phyloP scores from a whole-genome alignment of 805 yeast species.

The Lachancea kluyveri region DNA sequence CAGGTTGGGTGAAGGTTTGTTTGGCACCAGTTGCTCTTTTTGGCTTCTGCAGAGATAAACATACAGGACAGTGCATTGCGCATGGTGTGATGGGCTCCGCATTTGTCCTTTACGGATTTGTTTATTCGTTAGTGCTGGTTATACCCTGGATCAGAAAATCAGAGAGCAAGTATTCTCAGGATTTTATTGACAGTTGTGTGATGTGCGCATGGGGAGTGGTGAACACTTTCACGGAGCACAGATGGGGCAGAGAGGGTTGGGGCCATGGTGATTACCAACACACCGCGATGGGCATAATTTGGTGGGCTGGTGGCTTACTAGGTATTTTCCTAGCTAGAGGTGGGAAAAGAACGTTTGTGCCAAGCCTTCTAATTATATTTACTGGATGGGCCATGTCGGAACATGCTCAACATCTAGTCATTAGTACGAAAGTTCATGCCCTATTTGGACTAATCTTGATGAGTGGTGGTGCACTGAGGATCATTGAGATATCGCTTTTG shows the following conservation, averaged over 20 bases:
- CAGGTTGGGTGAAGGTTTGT: conserved; percentile 76
- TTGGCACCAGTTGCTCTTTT: conserved; percentile 78
- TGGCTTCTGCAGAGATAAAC: conserved; percentile 79
- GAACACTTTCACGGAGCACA: conserved; percentile 92
- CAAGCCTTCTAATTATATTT: conserved; percentile 73
- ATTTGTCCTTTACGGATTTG: conserved; percentile 72
- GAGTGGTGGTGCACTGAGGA: conserved; percentile 69
- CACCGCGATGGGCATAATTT: conserved; percentile 91
- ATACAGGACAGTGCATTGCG: conserved; percentile 93
- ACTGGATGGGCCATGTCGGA: conserved; percentile 96
- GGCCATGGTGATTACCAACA: conserved; percentile 91
- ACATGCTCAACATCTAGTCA: conserved; percentile 67
- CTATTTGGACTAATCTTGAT: conserved; percentile 80
- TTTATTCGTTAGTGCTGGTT: conserved; percentile 58
- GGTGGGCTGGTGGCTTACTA: conserved; percentile 92
- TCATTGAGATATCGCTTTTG: conserved; percentile 75
- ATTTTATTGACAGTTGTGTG: conserved; percentile 72
- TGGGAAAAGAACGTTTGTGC: conserved; percentile 66
- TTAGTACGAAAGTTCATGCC: conserved; percentile 83
- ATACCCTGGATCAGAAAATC: conserved; percentile 68
- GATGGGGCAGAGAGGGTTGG: conserved; percentile 91
- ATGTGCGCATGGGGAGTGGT: conserved; percentile 90
- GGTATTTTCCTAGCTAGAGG: conserved; percentile 74
- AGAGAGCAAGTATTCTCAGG: conserved; percentile 58
- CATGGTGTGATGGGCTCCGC: conserved; percentile 97